Evolutionary conservation across 768 basidiomycete species (phyloP).

Genomic region (Psilocybe azurescens): DNA sequence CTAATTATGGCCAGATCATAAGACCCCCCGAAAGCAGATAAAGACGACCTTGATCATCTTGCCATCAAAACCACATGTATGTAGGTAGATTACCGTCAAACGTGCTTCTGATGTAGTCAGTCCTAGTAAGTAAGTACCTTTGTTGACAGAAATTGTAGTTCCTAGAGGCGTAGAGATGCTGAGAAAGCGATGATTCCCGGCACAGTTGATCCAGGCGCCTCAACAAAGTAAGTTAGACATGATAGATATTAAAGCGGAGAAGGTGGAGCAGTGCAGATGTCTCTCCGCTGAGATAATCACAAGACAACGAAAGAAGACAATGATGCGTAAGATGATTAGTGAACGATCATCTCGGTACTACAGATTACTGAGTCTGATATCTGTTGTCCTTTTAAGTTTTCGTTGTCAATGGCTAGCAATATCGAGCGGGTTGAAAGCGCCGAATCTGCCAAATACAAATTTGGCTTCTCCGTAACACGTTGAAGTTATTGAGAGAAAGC

Average conservation of each 20-base stretch:
- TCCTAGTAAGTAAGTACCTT: not conserved
- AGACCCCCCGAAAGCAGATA: constrained; percentile 14
- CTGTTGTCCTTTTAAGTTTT: not conserved
- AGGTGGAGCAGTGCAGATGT: not conserved
- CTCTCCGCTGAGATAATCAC: not conserved
- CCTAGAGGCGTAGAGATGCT: not conserved
- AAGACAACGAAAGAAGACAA: not conserved
- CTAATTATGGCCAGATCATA: constrained; percentile 22
- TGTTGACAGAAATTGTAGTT: not conserved
- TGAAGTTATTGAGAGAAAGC: no score
- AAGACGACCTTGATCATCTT: constrained; percentile 13
- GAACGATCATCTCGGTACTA: not conserved
- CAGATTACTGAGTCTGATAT: not conserved
- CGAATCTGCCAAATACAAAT: no score
- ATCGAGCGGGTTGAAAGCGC: no score
- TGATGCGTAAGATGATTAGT: no score
- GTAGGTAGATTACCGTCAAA: not conserved
- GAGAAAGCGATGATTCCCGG: not conserved
- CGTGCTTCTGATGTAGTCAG: not conserved
- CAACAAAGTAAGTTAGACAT: not conserved
- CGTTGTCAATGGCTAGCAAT: no score
- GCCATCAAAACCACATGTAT: constrained; percentile 8
- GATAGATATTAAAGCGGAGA: not conserved
- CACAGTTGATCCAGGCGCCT: not conserved
- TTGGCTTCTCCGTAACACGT: no score